Evolutionary conservation across 2,329 filamentous ascomycete genomes (phyloP).

Genomic region (Paraconiothyrium brasiliense): DNA sequence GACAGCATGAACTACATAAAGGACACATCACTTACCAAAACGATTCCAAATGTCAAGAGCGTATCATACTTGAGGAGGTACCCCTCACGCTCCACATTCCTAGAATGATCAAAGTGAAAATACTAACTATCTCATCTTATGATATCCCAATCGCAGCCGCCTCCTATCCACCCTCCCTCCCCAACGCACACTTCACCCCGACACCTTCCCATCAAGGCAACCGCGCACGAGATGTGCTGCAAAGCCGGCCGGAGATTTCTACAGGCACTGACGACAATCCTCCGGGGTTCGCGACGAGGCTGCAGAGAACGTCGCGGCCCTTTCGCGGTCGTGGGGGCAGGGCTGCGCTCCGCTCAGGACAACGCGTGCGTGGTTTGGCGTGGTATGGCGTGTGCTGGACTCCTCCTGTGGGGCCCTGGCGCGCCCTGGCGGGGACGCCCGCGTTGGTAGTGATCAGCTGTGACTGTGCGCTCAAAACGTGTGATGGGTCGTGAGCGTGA

Average conservation of each 20-base stretch:
- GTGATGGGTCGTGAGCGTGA: not conserved
- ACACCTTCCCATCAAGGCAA: not conserved
- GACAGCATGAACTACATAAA: no score
- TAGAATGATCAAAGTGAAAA: no score
- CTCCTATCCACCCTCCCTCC: not conserved
- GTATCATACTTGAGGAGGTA: no score
- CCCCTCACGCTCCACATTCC: no score
- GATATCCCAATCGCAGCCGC: not conserved
- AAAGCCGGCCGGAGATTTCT: not conserved
- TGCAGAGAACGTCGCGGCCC: not conserved
- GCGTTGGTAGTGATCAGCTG: not conserved
- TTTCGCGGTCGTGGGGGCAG: not conserved
- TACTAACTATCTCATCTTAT: not conserved
- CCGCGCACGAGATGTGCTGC: not conserved
- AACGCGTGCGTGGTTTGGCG: not conserved
- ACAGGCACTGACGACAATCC: not conserved
- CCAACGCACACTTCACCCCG: not conserved
- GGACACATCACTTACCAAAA: no score
- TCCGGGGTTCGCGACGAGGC: slow-evolving; percentile 3
- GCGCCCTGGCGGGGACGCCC: not conserved
- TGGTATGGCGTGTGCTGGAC: not conserved
- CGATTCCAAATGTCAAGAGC: no score
- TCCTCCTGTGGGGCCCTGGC: not conserved
- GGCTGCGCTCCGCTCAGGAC: not conserved
- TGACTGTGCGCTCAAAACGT: not conserved